Conservation (phyloP, 1,139 yeast genomes). For the Scheffersomyces stambukii region DNA sequence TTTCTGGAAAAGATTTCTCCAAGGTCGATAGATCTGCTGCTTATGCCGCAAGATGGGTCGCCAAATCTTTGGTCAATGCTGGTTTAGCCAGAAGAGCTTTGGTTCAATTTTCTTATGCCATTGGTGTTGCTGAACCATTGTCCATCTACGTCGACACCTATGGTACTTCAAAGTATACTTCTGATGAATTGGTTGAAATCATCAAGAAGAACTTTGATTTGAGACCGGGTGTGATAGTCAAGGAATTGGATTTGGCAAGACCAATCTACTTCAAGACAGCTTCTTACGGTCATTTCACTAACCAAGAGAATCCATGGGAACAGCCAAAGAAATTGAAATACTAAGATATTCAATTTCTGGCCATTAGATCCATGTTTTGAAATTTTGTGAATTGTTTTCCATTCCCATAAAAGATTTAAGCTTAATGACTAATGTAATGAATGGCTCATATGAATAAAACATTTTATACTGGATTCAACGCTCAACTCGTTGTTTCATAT, state of each 20-base stretch:
- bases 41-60: constrained; percentile 99
- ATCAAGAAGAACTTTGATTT: constrained; percentile 93
- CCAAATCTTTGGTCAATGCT: constrained; percentile 93
- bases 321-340: constrained; percentile 76
- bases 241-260: constrained; percentile 93
- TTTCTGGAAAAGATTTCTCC: constrained; percentile 99
- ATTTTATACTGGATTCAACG: constrained; percentile 25
- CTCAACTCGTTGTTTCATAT: constrained; percentile 48
- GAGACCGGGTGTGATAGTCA: constrained; percentile 99
- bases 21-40: constrained; percentile 99
- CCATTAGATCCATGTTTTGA: not conserved
- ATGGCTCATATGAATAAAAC: constrained; percentile 31
- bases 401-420: constrained; percentile 2
- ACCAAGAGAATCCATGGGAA: constrained; percentile 99
- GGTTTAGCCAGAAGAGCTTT: constrained; percentile 96
- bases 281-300: constrained; percentile 98
- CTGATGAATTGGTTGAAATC: constrained; percentile 86
- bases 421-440: constrained; percentile 45
- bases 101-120: constrained; percentile 98
- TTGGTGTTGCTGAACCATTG: constrained; percentile 99
- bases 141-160: constrained; percentile 96
- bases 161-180: constrained; percentile 89
- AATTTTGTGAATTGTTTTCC: too few species aligned
- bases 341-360: constrained; percentile 43
- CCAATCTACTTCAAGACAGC: constrained; percentile 99